These are phyloP conservation scores for Claviceps africana DNA, from an alignment of 2,329 filamentous ascomycete species.

Conservation along the genomic window DNA sequence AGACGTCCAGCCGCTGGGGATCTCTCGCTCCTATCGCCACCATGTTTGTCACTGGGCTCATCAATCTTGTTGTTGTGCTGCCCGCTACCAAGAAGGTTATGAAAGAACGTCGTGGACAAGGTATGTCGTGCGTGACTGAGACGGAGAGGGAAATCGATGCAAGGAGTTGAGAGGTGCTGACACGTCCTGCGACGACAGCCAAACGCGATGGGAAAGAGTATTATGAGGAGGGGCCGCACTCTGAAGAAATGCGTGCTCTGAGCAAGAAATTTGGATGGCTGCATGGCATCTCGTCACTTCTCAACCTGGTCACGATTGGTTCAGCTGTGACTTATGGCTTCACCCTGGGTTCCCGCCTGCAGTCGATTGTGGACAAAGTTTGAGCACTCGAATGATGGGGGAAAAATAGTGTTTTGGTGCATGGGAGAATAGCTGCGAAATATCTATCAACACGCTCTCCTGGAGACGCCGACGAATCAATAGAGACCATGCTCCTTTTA, in stretches of 20 bases:
- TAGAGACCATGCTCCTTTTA: neutral
- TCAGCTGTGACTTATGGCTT: conserved; percentile 67
- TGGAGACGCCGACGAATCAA: neutral
- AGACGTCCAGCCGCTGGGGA: conserved; percentile 44
- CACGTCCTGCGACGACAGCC: conserved; percentile 32
- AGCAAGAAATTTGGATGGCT: conserved; percentile 68
- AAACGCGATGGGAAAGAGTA: conserved; percentile 80
- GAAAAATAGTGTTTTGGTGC: neutral
- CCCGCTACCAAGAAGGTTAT: conserved; percentile 65
- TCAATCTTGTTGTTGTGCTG: conserved; percentile 58
- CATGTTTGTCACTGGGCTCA: conserved; percentile 55
- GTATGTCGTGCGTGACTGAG: conserved; percentile 28
- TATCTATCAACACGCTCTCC: neutral
- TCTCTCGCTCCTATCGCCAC: conserved; percentile 55
- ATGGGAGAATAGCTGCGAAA: neutral
- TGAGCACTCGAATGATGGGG: neutral
- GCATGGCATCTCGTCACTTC: conserved; percentile 67
- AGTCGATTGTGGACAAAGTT: conserved; percentile 21
- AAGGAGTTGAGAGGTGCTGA: conserved; percentile 7
- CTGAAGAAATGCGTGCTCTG: conserved; percentile 65
- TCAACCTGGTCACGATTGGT: conserved; percentile 60
- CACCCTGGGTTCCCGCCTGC: conserved; percentile 50
- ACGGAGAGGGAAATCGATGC: neutral
- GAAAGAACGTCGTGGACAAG: conserved; percentile 63
- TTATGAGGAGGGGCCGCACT: conserved; percentile 66